phyloP scores from a whole-genome alignment of 2,329 filamentous ascomycete genomes.

The Tolypocladium endophyticum region DNA sequence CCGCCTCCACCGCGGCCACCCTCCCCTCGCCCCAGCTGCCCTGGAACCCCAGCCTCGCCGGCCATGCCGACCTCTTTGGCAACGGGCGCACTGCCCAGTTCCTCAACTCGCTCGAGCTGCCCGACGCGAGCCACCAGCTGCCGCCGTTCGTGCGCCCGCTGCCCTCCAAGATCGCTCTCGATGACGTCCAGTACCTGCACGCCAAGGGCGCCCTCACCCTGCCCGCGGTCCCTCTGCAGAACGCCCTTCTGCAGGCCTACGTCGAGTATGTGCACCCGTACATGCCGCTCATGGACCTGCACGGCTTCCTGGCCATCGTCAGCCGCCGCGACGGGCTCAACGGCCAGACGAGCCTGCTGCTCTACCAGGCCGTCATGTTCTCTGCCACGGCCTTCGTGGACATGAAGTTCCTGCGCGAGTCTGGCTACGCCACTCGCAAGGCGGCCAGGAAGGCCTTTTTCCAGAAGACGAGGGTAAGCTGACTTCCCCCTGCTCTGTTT shows the following conservation, averaged over 20 bases:
- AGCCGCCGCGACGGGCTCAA: slow-evolving; percentile 56
- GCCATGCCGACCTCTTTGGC: slow-evolving; percentile 22
- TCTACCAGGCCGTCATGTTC: slow-evolving; percentile 95
- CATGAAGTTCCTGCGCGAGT: slow-evolving; percentile 62
- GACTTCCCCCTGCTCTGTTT: too few species aligned
- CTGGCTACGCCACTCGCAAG: slow-evolving; percentile 69
- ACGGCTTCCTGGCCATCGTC: slow-evolving; percentile 49
- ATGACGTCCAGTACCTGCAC: slow-evolving; percentile 75
- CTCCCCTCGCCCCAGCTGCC: slow-evolving; percentile 16
- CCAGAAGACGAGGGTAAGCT: slow-evolving; percentile 68
- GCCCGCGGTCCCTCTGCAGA: slow-evolving; percentile 59
- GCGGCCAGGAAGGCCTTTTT: slow-evolving; percentile 82
- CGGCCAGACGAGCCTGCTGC: slow-evolving; percentile 68
- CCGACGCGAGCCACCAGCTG: slow-evolving; percentile 36
- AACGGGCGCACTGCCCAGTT: slow-evolving; percentile 31
- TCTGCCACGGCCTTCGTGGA: slow-evolving; percentile 82
- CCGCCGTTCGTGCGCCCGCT: slow-evolving; percentile 69
- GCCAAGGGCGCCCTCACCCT: slow-evolving; percentile 77
- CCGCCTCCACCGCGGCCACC: neutral
- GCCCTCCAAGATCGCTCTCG: slow-evolving; percentile 62
- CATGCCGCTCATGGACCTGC: slow-evolving; percentile 75
- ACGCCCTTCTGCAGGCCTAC: slow-evolving; percentile 72
- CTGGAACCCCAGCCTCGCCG: slow-evolving; percentile 7
- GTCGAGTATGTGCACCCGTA: slow-evolving; percentile 87
- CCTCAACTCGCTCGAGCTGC: slow-evolving; percentile 35